Percentiles rank a stretch among this genome's conserved stretches.
phyloP scores from a whole-genome alignment of 495 filamentous ascomycete species.

The Parathielavia appendiculata region DNA sequence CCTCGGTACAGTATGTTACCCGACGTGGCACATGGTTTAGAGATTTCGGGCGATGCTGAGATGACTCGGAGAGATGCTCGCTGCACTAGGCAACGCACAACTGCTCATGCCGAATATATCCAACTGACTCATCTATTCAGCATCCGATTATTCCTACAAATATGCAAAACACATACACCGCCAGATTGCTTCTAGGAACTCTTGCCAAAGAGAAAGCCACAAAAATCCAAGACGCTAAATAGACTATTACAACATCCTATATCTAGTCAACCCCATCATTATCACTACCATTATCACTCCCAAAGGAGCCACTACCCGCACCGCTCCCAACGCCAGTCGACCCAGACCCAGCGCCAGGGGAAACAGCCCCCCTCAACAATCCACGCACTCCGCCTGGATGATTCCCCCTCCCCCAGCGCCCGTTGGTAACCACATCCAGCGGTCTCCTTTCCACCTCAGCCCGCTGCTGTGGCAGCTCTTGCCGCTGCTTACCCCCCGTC shows the following conservation, averaged over 20 bases:
- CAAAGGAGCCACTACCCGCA: no score
- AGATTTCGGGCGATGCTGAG: not conserved
- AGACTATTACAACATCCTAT: not conserved
- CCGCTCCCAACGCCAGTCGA: no score
- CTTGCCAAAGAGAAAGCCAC: not conserved
- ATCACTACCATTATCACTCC: constrained; percentile 6
- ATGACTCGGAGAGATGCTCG: not conserved
- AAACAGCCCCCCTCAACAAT: constrained; percentile 24
- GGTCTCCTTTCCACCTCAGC: constrained; percentile 37
- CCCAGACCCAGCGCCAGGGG: not conserved
- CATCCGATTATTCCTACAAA: not conserved
- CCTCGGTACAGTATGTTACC: constrained; percentile 2
- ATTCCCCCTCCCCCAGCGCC: constrained; percentile 28
- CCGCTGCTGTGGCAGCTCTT: not conserved
- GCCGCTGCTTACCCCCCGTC: not conserved
- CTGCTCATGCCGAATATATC: not conserved
- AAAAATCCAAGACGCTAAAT: not conserved
- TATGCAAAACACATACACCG: not conserved
- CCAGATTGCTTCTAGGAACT: not conserved
- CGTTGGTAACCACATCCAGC: constrained; percentile 43
- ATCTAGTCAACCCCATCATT: constrained; percentile 28
- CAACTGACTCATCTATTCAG: not conserved
- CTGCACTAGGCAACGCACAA: not conserved
- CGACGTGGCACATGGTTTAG: not conserved
- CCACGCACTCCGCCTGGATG: constrained; percentile 32